Evolutionary conservation across 192 early-diverging fungal genomes (phyloP).

Genomic region (Dispira parvispora): DNA sequence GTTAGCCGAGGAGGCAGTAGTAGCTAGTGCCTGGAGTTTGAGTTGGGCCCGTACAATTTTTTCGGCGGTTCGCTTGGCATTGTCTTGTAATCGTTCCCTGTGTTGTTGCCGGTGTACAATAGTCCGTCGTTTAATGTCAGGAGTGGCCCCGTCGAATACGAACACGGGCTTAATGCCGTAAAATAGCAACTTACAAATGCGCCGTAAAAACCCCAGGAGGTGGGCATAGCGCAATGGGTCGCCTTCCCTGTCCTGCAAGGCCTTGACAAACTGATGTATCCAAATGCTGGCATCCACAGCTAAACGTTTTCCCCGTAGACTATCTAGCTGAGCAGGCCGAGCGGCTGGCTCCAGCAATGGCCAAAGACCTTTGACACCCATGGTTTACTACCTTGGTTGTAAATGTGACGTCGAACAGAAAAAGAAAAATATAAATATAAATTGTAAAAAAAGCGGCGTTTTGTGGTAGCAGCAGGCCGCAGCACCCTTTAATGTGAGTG

Average conservation of each 20-base stretch:
- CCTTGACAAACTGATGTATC: constrained; percentile 92
- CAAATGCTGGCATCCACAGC: constrained; percentile 95
- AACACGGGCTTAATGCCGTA: constrained; percentile 84
- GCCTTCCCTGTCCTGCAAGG: constrained; percentile 81
- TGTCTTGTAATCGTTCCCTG: constrained; percentile 20
- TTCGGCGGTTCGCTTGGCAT: constrained; percentile 58
- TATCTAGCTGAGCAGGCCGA: constrained; percentile 62
- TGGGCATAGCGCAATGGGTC: constrained; percentile 68
- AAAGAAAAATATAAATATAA: background rate
- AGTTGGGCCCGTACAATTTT: constrained; percentile 69
- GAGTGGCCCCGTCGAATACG: constrained; percentile 91
- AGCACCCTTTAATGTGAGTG: background rate
- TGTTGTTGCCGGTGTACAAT: constrained; percentile 22
- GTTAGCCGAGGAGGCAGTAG: background rate
- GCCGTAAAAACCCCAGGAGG: constrained; percentile 80
- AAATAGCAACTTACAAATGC: constrained; percentile 87
- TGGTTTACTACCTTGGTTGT: constrained; percentile 15
- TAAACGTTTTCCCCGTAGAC: constrained; percentile 51
- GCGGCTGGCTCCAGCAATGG: constrained; percentile 59
- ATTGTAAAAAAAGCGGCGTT: constrained; percentile 2
- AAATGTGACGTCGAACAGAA: background rate
- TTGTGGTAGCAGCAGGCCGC: background rate
- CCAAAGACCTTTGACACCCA: constrained; percentile 97
- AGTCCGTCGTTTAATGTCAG: constrained; percentile 64
- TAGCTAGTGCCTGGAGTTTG: constrained; percentile 41